Evolutionary conservation across 2,329 filamentous ascomycete species (phyloP), one percentile per base, ranked within the genome.

Genomic region (Calonectria leucothoes): DNA sequence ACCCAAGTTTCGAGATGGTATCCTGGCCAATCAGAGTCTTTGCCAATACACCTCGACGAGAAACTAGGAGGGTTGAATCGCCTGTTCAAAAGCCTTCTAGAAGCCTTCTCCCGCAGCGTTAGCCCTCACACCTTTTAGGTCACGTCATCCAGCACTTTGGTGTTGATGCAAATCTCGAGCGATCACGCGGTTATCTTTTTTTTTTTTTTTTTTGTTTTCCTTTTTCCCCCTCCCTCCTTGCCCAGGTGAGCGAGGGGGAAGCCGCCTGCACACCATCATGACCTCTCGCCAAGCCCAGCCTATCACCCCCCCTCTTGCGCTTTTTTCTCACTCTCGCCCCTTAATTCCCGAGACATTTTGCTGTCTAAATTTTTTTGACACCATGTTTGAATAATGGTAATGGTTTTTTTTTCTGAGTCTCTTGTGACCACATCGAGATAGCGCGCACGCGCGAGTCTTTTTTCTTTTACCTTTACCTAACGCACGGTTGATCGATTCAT

Each of bases 31-130:
- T 72, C 63, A 67, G 35, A 39, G 33, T 10, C 45, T 57, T 12
- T 31, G 27, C 45, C 65, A 39, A 15, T 31, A 63, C 70, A 72
- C 70, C 59, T 42, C 37, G 27, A 31, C 31, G 12, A 31, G 45
- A 25, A 20, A 33, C 17, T 20, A 37, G 55, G 65, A 64, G 49
- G 65, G 55, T 55, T 49, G 59, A 72, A 51, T 69, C 48, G 61
- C 39, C 55, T 57, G 27, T 57, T 29, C 27, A 49, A 42, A 57
- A 59, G 66, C 64, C 64, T 80, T 80, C 78, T 77, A 78, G 78
- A 80, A 80, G 37, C 48, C 73, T 80, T 80, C 78, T 80, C 73
- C 76, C 73, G 77, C 77, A 69, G 67, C 35, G 27, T 31, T 74
- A 76, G 77, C 61, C 39, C 20, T 57, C 59, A 65, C 68, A 37